Percentiles rank a stretch among this genome's conserved stretches.
Evolutionary conservation across 805 yeast species (phyloP).

Genomic region (Lachancea sp.): DNA sequence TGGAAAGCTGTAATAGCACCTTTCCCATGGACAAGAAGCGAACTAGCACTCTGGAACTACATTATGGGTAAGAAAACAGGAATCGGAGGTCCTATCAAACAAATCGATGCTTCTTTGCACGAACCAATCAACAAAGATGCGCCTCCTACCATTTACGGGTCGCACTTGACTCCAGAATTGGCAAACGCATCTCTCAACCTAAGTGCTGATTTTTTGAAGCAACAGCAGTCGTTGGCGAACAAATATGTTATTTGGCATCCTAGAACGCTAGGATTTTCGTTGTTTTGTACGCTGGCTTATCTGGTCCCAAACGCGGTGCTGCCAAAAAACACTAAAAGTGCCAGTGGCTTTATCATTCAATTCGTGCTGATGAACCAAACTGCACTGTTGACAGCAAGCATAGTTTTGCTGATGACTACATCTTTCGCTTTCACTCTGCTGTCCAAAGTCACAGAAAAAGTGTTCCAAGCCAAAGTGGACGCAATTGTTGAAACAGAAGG

Average conservation of each 20-base stretch:
- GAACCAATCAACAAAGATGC: constrained; percentile 48
- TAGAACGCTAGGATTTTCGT: constrained; percentile 29
- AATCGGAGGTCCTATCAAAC: constrained; percentile 22
- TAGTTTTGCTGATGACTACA: constrained; percentile 36
- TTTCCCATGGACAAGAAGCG: not conserved
- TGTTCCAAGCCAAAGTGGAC: constrained; percentile 38
- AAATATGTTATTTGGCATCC: constrained; percentile 43
- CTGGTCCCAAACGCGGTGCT: constrained; percentile 16
- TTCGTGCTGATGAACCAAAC: constrained; percentile 22
- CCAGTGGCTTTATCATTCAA: constrained; percentile 21
- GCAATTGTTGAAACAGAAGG: constrained; percentile 34
- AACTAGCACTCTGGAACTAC: not conserved
- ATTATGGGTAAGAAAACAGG: constrained; percentile 3
- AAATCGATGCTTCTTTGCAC: constrained; percentile 46
- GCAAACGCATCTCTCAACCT: constrained; percentile 56
- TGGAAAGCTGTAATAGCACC: no score
- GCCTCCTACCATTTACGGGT: constrained; percentile 46
- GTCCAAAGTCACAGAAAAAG: constrained; percentile 42
- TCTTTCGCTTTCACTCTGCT: constrained; percentile 37
- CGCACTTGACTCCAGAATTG: constrained; percentile 48
- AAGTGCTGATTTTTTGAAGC: constrained; percentile 53
- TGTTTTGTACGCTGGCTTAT: constrained; percentile 17
- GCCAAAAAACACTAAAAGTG: constrained; percentile 18
- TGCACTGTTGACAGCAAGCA: constrained; percentile 31
- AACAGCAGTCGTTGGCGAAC: constrained; percentile 42